phyloP scores from a whole-genome alignment of 306 rosid genomes.

The Abrus pulchellus region DNA sequence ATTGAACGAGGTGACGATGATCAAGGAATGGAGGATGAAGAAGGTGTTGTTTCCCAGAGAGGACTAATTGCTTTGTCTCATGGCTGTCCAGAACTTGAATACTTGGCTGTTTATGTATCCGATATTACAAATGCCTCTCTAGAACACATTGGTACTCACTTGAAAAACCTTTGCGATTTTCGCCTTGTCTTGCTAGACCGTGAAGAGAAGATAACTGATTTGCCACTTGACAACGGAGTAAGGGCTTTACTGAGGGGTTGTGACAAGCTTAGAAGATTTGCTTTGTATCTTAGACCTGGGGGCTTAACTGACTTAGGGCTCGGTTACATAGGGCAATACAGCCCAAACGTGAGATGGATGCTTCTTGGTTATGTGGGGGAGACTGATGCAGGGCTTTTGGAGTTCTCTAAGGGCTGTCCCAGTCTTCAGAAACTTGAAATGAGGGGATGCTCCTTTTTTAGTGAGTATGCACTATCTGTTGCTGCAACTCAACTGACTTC shows the following conservation, averaged over 20 bases:
- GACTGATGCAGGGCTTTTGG: constrained; percentile 82
- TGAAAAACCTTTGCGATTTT: constrained; percentile 84
- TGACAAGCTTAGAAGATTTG: constrained; percentile 84
- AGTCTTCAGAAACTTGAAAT: constrained; percentile 92
- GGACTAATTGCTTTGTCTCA: constrained; percentile 89
- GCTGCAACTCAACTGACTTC: constrained; percentile 74
- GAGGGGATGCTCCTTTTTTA: constrained; percentile 94
- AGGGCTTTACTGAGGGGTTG: constrained; percentile 86
- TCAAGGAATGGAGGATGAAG: constrained; percentile 90
- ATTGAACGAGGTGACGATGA: constrained; percentile 96
- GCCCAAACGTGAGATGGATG: constrained; percentile 97
- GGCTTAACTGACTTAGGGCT: constrained; percentile 87
- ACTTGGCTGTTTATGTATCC: constrained; percentile 88
- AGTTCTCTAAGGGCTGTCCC: constrained; percentile 87
- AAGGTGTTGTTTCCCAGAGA: constrained; percentile 90
- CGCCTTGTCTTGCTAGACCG: constrained; percentile 93
- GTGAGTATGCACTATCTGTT: constrained; percentile 81
- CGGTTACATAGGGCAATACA: constrained; percentile 78
- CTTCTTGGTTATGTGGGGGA: constrained; percentile 93
- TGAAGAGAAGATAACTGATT: constrained; percentile 74
- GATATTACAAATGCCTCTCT: constrained; percentile 84
- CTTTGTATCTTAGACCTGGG: constrained; percentile 85
- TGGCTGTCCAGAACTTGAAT: constrained; percentile 90
- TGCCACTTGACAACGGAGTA: constrained; percentile 97
- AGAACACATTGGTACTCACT: constrained; percentile 75